phyloP scores from a whole-genome alignment of 75 land plant genomes.

The Selaginella tamariscina region DNA sequence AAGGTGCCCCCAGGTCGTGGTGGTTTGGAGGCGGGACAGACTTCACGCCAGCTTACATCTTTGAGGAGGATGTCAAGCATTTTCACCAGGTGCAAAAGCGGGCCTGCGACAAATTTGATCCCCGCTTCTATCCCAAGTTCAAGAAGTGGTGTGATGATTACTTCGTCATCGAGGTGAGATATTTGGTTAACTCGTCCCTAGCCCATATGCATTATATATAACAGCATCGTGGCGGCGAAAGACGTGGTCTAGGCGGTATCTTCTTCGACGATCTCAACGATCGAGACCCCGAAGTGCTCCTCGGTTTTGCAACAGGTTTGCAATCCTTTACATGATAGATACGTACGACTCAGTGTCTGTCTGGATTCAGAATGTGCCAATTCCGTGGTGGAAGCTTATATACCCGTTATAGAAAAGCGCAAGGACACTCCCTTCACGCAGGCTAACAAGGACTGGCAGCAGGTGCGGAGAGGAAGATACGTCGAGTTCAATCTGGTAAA shows the following conservation, averaged over 20 bases:
- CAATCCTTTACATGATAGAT: not conserved
- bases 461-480: conserved; percentile 87
- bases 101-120: conserved; percentile 95
- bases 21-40: conserved; percentile 99
- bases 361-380: conserved; percentile 75
- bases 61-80: conserved; percentile 93
- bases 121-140: conserved; percentile 76
- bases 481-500: conserved; percentile 96
- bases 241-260: conserved; percentile 96
- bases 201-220: not conserved
- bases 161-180: conserved; percentile 67
- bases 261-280: conserved; percentile 97
- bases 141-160: conserved; percentile 99
- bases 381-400: conserved; percentile 84
- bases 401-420: conserved; percentile 75
- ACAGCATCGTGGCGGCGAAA: conserved; percentile 90
- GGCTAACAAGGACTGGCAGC: conserved; percentile 85
- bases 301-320: conserved; percentile 75
- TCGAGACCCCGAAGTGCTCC: conserved; percentile 74
- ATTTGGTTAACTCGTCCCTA: not conserved
- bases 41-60: conserved; percentile 85
- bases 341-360: not conserved
- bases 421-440: conserved; percentile 71
- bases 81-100: conserved; percentile 90
- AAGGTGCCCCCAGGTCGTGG: conserved; percentile 94